A percentile compares a stretch with the other conserved stretches of the same genome.
Conservation (phyloP, 1,284 basidiomycete species). For the Sanghuangporus baumii region DNA sequence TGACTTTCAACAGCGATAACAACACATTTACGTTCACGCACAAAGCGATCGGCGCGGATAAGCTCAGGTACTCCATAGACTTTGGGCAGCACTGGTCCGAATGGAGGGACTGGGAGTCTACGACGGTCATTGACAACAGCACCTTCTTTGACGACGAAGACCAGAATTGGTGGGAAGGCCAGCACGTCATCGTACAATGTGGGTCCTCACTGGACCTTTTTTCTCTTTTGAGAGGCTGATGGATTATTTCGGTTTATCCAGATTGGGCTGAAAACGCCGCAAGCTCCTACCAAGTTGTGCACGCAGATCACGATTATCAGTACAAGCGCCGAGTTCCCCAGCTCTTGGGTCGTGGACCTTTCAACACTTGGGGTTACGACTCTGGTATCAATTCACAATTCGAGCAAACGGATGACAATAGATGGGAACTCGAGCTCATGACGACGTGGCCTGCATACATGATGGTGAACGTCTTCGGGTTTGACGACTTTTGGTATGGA, state of each 20-base stretch:
- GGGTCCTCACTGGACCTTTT: conserved; percentile 24
- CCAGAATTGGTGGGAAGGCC: conserved; percentile 72
- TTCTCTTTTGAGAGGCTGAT: neutral
- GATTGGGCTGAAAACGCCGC: conserved; percentile 70
- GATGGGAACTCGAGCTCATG: conserved; percentile 82
- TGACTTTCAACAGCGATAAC: conserved; percentile 49
- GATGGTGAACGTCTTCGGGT: conserved; percentile 85
- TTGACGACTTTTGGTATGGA: conserved; percentile 87
- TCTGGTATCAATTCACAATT: conserved; percentile 68
- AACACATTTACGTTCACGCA: conserved; percentile 70
- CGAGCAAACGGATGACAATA: conserved; percentile 52
- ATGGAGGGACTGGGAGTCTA: conserved; percentile 74
- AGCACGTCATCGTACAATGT: conserved; percentile 88
- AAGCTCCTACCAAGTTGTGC: conserved; percentile 63
- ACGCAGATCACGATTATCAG: conserved; percentile 67
- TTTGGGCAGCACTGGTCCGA: conserved; percentile 81
- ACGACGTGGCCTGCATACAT: conserved; percentile 82
- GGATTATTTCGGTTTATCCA: conserved; percentile 25
- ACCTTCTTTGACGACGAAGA: conserved; percentile 40
- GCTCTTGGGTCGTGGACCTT: conserved; percentile 78
- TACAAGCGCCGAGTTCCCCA: conserved; percentile 75
- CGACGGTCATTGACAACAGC: conserved; percentile 55
- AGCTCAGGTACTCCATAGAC: conserved; percentile 79
- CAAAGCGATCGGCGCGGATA: conserved; percentile 80
- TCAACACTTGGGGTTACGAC: conserved; percentile 90